These are phyloP conservation scores for Jamesozyma hellenica DNA, from an alignment of 805 yeast species.

Conservation along the genomic window DNA sequence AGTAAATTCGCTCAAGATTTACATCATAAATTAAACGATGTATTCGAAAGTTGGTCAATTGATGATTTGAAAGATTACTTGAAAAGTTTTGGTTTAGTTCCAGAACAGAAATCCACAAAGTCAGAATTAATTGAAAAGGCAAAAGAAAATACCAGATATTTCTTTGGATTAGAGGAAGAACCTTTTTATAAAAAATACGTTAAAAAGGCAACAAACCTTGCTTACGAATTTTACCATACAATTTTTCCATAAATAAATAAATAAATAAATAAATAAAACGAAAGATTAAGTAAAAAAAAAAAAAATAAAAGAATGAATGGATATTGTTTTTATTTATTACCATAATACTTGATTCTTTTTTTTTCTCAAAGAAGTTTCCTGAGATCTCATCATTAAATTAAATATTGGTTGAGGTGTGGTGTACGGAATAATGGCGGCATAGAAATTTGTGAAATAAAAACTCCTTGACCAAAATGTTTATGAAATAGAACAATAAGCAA, in stretches of 20 bases:
- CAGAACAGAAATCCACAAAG: constrained; percentile 11
- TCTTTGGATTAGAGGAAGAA: constrained; percentile 22
- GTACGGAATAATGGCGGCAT: too few species aligned
- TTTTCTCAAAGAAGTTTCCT: too few species aligned
- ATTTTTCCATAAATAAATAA: too few species aligned
- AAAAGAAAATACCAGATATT: constrained; percentile 34
- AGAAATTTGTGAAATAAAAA: not conserved
- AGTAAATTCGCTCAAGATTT: constrained; percentile 9
- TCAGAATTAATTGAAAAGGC: constrained; percentile 33
- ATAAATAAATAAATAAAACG: too few species aligned
- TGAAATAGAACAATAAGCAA: not conserved
- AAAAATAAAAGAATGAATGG: too few species aligned
- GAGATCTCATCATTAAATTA: too few species aligned
- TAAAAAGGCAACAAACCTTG: constrained; percentile 3
- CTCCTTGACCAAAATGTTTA: not conserved
- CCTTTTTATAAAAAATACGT: constrained; percentile 22
- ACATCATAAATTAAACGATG: constrained; percentile 14
- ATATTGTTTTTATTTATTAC: too few species aligned
- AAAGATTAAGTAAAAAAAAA: too few species aligned
- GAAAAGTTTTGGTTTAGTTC: constrained; percentile 32
- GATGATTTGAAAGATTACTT: constrained; percentile 36
- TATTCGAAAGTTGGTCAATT: constrained; percentile 35
- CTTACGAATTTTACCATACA: too few species aligned
- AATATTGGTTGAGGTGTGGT: too few species aligned
- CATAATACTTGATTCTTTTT: too few species aligned